phyloP scores from a whole-genome alignment of 345 rosid genomes.

The Syzygium jambos region DNA sequence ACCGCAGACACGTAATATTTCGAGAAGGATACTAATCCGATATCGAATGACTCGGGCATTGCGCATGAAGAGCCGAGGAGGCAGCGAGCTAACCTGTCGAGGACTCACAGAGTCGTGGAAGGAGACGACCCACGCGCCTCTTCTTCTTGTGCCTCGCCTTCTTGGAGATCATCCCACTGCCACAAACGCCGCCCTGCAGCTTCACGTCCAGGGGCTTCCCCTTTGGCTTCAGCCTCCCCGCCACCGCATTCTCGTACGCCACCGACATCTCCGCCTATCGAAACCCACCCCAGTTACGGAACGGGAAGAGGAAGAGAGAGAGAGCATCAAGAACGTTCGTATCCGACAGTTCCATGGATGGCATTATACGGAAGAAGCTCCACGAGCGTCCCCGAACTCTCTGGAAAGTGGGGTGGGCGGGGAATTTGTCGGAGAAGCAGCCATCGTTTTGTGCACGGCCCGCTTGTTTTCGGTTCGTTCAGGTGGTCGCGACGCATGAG shows the following conservation, averaged over 20 bases:
- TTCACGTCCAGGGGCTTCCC: slow-evolving; percentile 7
- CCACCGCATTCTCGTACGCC: slow-evolving; percentile 16
- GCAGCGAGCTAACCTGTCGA: slow-evolving; percentile 1
- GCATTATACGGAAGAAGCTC: background rate
- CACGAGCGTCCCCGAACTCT: background rate
- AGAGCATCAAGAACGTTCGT: background rate
- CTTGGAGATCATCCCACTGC: background rate
- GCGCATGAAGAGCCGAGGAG: background rate
- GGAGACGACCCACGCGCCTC: background rate
- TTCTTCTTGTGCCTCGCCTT: slow-evolving; percentile 13
- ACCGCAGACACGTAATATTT: accelerated
- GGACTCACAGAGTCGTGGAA: background rate
- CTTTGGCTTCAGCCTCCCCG: slow-evolving; percentile 20
- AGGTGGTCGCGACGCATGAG: background rate
- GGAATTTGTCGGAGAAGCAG: background rate
- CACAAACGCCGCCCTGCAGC: background rate
- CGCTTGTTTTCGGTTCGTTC: background rate
- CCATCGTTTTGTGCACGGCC: background rate
- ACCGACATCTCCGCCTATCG: slow-evolving; percentile 1
- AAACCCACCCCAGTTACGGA: background rate
- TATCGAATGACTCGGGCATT: background rate
- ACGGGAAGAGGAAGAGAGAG: background rate
- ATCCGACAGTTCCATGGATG: background rate
- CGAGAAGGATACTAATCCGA: background rate
- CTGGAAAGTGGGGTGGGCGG: background rate